Evolutionary conservation across 2,329 filamentous ascomycete species (phyloP).

Genomic region (Talaromyces pinophilus): DNA sequence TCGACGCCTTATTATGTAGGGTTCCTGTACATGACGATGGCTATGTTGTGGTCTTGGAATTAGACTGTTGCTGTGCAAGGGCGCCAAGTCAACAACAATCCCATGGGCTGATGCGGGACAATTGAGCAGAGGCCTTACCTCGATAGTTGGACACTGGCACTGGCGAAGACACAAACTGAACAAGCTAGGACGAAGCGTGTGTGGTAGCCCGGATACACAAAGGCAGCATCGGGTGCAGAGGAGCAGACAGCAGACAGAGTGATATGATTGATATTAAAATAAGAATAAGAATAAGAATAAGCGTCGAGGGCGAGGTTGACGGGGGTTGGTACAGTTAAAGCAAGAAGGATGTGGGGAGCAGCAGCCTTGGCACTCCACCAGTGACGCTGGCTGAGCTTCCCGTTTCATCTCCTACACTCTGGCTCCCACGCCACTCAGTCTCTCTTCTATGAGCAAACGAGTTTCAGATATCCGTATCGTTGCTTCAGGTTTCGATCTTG

Average conservation of each 20-base stretch:
- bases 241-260: neutral
- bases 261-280: neutral
- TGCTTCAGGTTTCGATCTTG: neutral
- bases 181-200: neutral
- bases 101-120: conserved; percentile 15
- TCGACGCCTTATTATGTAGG: neutral
- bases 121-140: conserved; percentile 13
- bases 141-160: neutral
- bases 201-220: neutral
- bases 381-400: conserved; percentile 18
- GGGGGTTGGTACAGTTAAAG: conserved; percentile 9
- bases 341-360: conserved; percentile 14
- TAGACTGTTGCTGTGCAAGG: neutral
- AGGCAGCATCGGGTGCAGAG: conserved; percentile 1
- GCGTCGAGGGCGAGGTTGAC: conserved; percentile 1
- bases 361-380: conserved; percentile 15
- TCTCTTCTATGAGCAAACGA: neutral
- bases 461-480: neutral
- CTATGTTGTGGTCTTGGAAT: conserved; percentile 4
- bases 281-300: neutral
- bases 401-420: conserved; percentile 1
- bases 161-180: neutral
- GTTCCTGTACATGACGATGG: conserved; percentile 1
- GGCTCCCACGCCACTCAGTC: neutral
- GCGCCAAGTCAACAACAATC: conserved; percentile 9